phyloP scores from a whole-genome alignment of 768 basidiomycete species.

The Phylloporus sp. region DNA sequence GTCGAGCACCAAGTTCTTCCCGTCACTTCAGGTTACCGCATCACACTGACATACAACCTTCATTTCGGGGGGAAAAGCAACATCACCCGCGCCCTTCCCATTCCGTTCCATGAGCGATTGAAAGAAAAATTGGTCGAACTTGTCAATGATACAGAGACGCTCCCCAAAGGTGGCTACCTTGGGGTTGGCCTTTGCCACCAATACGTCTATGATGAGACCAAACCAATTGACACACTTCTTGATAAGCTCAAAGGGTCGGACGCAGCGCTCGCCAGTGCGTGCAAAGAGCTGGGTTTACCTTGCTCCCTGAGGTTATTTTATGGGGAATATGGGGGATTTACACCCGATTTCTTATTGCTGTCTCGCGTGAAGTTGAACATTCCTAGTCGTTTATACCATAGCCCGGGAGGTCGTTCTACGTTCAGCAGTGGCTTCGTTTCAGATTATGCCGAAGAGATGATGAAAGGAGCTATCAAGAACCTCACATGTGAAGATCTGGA shows the following conservation, averaged over 20 bases:
- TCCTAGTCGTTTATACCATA: no score
- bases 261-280: not conserved
- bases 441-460: no score
- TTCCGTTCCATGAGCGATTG: no score
- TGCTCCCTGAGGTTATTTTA: constrained; percentile 2
- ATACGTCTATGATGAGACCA: constrained; percentile 18
- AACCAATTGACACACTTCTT: not conserved
- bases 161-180: constrained; percentile 29
- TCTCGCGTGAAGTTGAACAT: not conserved
- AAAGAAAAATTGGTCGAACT: no score
- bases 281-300: constrained; percentile 1
- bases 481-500: not conserved
- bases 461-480: fast-evolving
- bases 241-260: constrained; percentile 4
- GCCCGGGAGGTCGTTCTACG: no score
- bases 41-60: no score
- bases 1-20: no score
- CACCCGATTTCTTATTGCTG: not conserved
- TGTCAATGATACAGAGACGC: no score
- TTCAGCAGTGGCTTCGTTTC: no score
- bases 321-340: not conserved
- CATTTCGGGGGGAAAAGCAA: no score
- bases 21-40: no score
- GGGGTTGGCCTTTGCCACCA: constrained; percentile 34
- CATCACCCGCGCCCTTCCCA: no score